These are phyloP conservation scores for Laburnicola sp. DNA, from an alignment of 2,329 filamentous ascomycete species.

Conservation along the genomic window DNA sequence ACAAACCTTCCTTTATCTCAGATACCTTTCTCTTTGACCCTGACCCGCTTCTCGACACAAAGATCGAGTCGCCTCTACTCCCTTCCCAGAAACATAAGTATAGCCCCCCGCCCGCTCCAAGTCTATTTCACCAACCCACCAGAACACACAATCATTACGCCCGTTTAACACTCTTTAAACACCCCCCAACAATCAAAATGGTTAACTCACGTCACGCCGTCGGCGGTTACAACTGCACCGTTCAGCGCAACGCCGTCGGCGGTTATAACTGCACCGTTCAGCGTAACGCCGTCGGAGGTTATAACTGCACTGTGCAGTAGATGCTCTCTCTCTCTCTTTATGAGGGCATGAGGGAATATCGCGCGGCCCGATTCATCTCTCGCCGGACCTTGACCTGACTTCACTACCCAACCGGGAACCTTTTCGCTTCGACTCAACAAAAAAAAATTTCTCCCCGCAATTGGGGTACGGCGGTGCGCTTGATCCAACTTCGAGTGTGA, in stretches of 20 bases:
- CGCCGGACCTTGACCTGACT: too few species aligned
- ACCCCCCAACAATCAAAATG: slow-evolving; percentile 23
- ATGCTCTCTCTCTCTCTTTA: neutral
- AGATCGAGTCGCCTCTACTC: neutral
- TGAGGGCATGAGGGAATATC: neutral
- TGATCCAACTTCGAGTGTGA: neutral
- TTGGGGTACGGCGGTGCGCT: neutral
- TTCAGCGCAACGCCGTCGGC: slow-evolving; percentile 1
- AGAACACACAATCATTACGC: slow-evolving; percentile 25
- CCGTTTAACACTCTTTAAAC: slow-evolving; percentile 12
- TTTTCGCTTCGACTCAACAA: neutral
- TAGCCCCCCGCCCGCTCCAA: neutral
- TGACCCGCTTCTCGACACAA: neutral
- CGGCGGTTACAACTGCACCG: slow-evolving; percentile 9
- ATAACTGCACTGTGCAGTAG: slow-evolving; percentile 12
- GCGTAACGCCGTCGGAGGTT: slow-evolving; percentile 3
- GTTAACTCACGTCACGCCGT: slow-evolving; percentile 4
- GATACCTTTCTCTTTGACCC: neutral
- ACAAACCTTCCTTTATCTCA: neutral
- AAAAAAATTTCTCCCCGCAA: neutral
- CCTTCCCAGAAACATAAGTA: slow-evolving; percentile 19
- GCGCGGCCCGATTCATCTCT: neutral
- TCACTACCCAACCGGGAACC: neutral
- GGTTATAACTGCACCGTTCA: slow-evolving; percentile 10
- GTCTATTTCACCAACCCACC: slow-evolving; percentile 10